These are phyloP conservation scores for Trichoderma brevicompactum DNA, from an alignment of 2,329 filamentous ascomycete species.

Conservation along the genomic window DNA sequence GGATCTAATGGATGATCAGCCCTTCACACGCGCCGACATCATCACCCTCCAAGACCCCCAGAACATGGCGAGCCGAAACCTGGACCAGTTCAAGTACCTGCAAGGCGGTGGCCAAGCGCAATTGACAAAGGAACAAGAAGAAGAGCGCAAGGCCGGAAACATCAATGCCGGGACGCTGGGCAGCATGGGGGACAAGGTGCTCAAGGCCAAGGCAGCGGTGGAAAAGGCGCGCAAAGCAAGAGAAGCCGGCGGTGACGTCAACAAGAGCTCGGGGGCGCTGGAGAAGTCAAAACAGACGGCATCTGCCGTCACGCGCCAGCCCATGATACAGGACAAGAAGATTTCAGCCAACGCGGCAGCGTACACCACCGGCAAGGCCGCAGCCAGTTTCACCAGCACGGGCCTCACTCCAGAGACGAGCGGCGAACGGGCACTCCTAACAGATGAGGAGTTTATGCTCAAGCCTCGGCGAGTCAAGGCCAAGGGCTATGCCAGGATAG, in stretches of 20 bases:
- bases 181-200: constrained; percentile 76
- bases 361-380: constrained; percentile 88
- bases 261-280: constrained; percentile 54
- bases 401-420: constrained; percentile 91
- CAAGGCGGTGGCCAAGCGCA: constrained; percentile 76
- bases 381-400: constrained; percentile 93
- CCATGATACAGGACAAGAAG: constrained; percentile 59
- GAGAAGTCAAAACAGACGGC: constrained; percentile 36
- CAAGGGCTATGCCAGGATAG: constrained; percentile 89
- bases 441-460: constrained; percentile 96
- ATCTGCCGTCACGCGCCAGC: constrained; percentile 40
- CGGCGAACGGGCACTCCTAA: constrained; percentile 80
- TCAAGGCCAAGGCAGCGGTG: constrained; percentile 92
- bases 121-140: constrained; percentile 70
- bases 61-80: constrained; percentile 79
- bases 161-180: constrained; percentile 84
- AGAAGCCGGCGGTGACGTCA: constrained; percentile 61
- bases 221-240: constrained; percentile 82
- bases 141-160: constrained; percentile 65
- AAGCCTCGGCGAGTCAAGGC: constrained; percentile 85
- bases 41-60: constrained; percentile 97
- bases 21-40: constrained; percentile 88
- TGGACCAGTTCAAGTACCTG: constrained; percentile 87
- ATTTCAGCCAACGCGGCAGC: constrained; percentile 81
- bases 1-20: constrained; percentile 84